These are phyloP conservation scores for Phytophthora gonapodyides DNA, from an alignment of 352 stramenopile species.

Conservation along the genomic window DNA sequence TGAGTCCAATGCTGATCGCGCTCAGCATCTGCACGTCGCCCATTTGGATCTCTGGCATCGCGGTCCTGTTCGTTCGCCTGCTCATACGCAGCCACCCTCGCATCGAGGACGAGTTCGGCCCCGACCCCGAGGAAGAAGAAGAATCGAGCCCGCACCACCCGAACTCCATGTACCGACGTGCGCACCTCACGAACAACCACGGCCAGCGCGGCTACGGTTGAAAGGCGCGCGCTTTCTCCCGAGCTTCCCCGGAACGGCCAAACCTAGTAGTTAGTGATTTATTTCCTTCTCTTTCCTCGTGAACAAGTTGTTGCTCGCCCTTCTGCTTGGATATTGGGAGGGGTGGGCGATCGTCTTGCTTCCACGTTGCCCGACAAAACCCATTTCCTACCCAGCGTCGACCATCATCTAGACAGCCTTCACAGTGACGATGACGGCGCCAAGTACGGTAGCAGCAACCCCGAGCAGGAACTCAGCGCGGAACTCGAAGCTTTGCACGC, in stretches of 20 bases:
- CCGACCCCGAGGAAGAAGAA: conserved; percentile 42
- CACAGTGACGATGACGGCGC: conserved; percentile 38
- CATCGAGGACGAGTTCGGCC: conserved; percentile 50
- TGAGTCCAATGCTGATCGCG: conserved; percentile 80
- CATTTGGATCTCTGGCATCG: conserved; percentile 68
- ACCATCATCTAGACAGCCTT: conserved; percentile 39
- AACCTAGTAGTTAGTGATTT: conserved; percentile 37
- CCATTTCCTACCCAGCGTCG: background rate
- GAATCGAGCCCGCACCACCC: conserved; percentile 47
- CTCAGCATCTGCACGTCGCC: conserved; percentile 78
- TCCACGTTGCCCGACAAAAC: too few relatives aligned
- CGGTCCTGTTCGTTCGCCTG: conserved; percentile 59
- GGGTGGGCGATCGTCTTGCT: too few relatives aligned
- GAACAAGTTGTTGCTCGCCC: conserved; percentile 20
- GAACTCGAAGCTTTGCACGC: conserved; percentile 45
- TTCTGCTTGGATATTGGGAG: background rate
- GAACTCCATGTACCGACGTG: conserved; percentile 55
- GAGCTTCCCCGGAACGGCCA: conserved; percentile 2
- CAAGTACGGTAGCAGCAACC: conserved; percentile 24
- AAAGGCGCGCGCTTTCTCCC: conserved; percentile 2
- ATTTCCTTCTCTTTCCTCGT: conserved; percentile 22
- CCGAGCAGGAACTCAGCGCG: conserved; percentile 46
- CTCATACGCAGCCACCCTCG: conserved; percentile 38
- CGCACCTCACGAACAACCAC: conserved; percentile 40
- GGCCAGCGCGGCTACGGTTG: conserved; percentile 32